These are phyloP conservation scores for Candolleomyces aberdarensis DNA, from an alignment of 768 basidiomycete species.

Conservation along the genomic window DNA sequence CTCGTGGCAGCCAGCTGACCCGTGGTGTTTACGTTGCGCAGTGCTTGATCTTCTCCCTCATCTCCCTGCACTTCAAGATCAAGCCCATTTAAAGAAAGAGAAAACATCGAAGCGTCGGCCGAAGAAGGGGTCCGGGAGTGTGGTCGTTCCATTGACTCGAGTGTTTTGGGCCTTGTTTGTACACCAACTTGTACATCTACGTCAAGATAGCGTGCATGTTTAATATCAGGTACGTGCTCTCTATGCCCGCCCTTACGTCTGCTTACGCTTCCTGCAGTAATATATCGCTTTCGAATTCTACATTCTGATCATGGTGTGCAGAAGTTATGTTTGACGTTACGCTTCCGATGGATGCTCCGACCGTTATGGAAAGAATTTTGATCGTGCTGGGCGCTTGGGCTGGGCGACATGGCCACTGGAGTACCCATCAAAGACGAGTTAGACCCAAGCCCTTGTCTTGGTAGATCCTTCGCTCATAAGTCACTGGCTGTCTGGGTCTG, in stretches of 20 bases:
- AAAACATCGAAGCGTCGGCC: not conserved
- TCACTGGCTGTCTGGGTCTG: too few relatives aligned
- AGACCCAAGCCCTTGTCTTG: too few relatives aligned
- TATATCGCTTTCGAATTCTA: not conserved
- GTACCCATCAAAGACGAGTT: too few relatives aligned
- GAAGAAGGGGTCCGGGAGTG: too few relatives aligned
- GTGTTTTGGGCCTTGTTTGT: conserved; percentile 8
- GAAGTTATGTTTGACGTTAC: too few relatives aligned
- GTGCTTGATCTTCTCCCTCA: conserved; percentile 98
- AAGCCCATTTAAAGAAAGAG: conserved; percentile 77
- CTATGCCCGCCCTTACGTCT: not conserved
- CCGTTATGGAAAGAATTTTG: too few relatives aligned
- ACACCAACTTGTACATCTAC: conserved; percentile 7
- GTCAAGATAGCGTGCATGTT: conserved; percentile 45
- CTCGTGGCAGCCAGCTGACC: not conserved
- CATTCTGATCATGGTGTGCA: not conserved
- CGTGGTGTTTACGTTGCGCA: conserved; percentile 25
- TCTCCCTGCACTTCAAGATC: conserved; percentile 99
- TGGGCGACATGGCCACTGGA: too few relatives aligned
- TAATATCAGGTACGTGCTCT: conserved; percentile 9
- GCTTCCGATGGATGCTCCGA: too few relatives aligned
- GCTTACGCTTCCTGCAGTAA: not conserved
- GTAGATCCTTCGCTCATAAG: too few relatives aligned
- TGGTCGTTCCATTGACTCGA: conserved; percentile 6
- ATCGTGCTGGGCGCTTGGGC: too few relatives aligned